Evolutionary conservation across 2,329 filamentous ascomycete genomes (phyloP).

Genomic region (Proliferodiscus dingleyae): DNA sequence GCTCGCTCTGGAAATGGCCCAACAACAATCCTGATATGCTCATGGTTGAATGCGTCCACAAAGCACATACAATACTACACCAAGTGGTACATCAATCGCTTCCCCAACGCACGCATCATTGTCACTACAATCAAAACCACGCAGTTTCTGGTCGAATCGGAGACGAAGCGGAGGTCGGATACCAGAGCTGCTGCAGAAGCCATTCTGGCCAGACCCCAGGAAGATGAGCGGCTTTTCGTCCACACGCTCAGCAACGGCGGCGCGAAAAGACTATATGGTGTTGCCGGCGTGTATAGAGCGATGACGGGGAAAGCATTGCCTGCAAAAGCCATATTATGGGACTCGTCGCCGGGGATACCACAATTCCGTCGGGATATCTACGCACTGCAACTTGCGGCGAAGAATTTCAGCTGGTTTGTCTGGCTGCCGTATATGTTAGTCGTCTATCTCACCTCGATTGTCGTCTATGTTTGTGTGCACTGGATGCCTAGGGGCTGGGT

Average conservation of each 20-base stretch:
- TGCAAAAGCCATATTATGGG: constrained; percentile 14
- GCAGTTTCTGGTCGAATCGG: constrained; percentile 38
- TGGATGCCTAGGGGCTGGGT: constrained; percentile 22
- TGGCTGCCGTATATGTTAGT: constrained; percentile 15
- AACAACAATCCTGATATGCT: constrained; percentile 46
- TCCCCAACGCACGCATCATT: constrained; percentile 45
- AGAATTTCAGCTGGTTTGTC: constrained; percentile 10
- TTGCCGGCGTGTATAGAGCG: constrained; percentile 13
- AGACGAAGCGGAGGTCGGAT: constrained; percentile 17
- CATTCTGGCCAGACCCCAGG: constrained; percentile 11
- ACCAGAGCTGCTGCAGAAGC: constrained; percentile 31
- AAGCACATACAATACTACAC: constrained; percentile 53
- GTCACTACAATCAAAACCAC: constrained; percentile 45
- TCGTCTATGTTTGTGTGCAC: constrained; percentile 20
- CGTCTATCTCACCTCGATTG: constrained; percentile 5
- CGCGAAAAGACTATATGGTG: constrained; percentile 32
- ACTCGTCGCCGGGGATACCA: constrained; percentile 25
- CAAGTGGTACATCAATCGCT: constrained; percentile 46
- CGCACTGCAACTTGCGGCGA: constrained; percentile 14
- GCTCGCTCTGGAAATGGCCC: constrained; percentile 10
- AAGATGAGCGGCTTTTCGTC: constrained; percentile 38
- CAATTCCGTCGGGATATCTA: constrained; percentile 24
- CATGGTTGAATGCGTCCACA: constrained; percentile 53
- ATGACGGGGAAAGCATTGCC: constrained; percentile 16
- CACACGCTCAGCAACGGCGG: constrained; percentile 57